Evolutionary conservation across 2,329 filamentous ascomycete species (phyloP).

Genomic region (Neopestalotiopsis sp.): DNA sequence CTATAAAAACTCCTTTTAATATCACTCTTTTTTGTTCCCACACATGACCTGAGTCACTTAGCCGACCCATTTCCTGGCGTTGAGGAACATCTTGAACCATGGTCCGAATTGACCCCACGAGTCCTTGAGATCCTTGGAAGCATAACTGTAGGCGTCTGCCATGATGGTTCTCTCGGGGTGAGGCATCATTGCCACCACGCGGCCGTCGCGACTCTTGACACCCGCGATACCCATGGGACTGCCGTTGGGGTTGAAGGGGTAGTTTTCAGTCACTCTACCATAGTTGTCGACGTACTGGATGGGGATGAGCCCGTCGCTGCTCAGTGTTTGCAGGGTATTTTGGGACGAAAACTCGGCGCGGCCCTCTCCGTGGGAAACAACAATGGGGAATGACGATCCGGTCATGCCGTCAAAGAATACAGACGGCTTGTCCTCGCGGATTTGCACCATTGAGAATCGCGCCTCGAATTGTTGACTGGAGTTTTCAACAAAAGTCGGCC

Average conservation of each 20-base stretch:
- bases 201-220: conserved; percentile 77
- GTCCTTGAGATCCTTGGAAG: conserved; percentile 61
- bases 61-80: conserved; percentile 86
- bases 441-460: conserved; percentile 83
- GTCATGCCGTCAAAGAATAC: conserved; percentile 92
- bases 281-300: conserved; percentile 88
- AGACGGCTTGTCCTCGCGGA: conserved; percentile 69
- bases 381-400: conserved; percentile 81
- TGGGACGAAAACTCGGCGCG: conserved; percentile 72
- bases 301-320: conserved; percentile 72
- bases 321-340: conserved; percentile 58
- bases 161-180: conserved; percentile 91
- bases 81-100: conserved; percentile 87
- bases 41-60: conserved; percentile 31
- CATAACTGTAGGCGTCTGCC: conserved; percentile 78
- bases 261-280: conserved; percentile 75
- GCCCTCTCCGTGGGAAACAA: conserved; percentile 90
- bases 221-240: conserved; percentile 77
- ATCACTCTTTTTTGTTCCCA: not conserved
- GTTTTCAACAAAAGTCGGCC: conserved; percentile 90
- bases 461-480: conserved; percentile 88
- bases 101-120: conserved; percentile 84
- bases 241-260: conserved; percentile 90
- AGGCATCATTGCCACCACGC: conserved; percentile 89
- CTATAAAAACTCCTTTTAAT: not conserved